phyloP scores from a whole-genome alignment of 345 rosid genomes.

The Psidium guajava region DNA sequence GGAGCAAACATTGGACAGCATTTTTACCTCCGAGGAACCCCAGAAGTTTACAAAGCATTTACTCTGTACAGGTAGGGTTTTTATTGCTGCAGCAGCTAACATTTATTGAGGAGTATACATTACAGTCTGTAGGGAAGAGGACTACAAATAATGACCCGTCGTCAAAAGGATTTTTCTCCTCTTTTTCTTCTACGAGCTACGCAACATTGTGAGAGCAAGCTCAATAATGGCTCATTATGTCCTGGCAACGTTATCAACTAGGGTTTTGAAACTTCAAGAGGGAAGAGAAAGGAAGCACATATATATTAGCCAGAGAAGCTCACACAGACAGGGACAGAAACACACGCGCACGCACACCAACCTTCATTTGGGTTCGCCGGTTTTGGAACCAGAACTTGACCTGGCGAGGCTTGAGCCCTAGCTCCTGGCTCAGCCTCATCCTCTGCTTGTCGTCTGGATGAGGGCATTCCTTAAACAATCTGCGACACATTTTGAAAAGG shows the following conservation, averaged over 20 bases:
- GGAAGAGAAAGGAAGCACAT: background rate
- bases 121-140: constrained; percentile 4
- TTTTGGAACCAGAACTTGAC: constrained; percentile 99
- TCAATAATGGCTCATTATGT: background rate
- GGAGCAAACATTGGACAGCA: background rate
- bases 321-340: background rate
- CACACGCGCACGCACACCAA: background rate
- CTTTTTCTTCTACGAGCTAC: background rate
- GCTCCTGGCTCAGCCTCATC: constrained; percentile 71
- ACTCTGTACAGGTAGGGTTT: constrained; percentile 23
- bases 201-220: background rate
- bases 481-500: constrained; percentile 12
- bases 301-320: background rate
- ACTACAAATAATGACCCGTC: background rate
- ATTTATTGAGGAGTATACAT: background rate
- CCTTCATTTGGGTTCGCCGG: constrained; percentile 98
- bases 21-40: background rate
- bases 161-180: background rate
- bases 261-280: background rate
- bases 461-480: constrained; percentile 85
- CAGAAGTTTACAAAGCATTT: constrained; percentile 5
- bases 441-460: constrained; percentile 98
- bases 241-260: background rate
- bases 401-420: constrained; percentile 91
- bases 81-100: constrained; percentile 8